Conservation (phyloP, 495 filamentous ascomycete genomes). For the Haplographium delicatum region DNA sequence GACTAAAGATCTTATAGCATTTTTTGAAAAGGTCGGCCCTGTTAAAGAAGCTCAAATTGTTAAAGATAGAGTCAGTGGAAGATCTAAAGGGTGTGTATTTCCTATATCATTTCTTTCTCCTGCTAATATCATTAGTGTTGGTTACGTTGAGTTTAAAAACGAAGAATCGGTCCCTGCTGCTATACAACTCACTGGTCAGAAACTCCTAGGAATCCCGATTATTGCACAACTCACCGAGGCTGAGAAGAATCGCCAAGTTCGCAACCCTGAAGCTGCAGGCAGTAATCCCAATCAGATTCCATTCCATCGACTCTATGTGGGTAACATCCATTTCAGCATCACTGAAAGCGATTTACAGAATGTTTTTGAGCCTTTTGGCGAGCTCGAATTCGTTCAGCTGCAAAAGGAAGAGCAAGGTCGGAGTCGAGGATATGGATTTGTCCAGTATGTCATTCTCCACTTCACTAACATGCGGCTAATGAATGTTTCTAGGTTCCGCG, state of each 20-base stretch:
- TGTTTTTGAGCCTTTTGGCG: conserved; percentile 97
- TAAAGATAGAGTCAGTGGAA: conserved; percentile 94
- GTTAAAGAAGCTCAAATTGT: conserved; percentile 99
- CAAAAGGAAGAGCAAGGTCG: conserved; percentile 91
- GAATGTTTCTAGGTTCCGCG: conserved; percentile 69
- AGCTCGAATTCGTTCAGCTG: conserved; percentile 94
- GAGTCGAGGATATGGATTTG: conserved; percentile 95
- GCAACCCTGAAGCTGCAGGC: conserved; percentile 65
- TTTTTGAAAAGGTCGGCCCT: conserved; percentile 94
- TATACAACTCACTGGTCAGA: conserved; percentile 98
- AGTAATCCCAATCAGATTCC: conserved; percentile 70
- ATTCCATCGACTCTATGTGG: conserved; percentile 98
- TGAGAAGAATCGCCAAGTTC: conserved; percentile 97
- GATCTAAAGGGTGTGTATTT: conserved; percentile 81
- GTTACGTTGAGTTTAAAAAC: conserved; percentile 98
- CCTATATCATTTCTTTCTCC: neutral
- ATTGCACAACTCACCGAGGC: conserved; percentile 98
- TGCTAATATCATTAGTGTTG: conserved; percentile 64
- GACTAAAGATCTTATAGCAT: conserved; percentile 86
- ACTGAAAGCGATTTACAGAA: conserved; percentile 94
- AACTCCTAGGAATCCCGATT: conserved; percentile 96
- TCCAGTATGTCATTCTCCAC: conserved; percentile 69
- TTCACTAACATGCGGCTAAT: conserved; percentile 1
- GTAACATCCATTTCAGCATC: conserved; percentile 99
- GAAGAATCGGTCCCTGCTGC: conserved; percentile 91